These are phyloP conservation scores for Blumeriella jaapii DNA, from an alignment of 2,329 filamentous ascomycete species.

Conservation along the genomic window DNA sequence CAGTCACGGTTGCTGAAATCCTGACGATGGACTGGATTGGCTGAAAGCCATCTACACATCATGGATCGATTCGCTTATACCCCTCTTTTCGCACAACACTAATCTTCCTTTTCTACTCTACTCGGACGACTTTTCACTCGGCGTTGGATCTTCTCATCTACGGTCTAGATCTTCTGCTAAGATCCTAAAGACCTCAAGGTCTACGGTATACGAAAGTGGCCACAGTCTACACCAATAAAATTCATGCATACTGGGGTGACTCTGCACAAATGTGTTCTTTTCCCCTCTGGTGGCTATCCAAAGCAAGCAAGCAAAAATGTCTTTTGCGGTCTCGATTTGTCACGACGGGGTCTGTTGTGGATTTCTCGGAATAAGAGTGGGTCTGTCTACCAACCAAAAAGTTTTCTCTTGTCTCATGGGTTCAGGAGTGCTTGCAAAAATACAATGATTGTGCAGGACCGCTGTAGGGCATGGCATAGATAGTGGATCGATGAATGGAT, in stretches of 20 bases:
- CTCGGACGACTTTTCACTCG: constrained; percentile 21
- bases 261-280: constrained; percentile 15
- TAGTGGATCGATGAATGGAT: constrained; percentile 10
- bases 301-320: background rate
- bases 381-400: constrained; percentile 17
- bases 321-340: constrained; percentile 1
- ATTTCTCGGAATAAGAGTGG: constrained; percentile 4
- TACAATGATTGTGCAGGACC: no score
- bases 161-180: constrained; percentile 22
- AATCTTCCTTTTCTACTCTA: constrained; percentile 15
- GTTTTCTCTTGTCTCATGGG: constrained; percentile 11
- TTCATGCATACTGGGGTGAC: constrained; percentile 20
- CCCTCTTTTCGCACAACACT: constrained; percentile 2
- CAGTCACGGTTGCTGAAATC: background rate
- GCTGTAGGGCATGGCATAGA: constrained; percentile 9
- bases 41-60: constrained; percentile 1
- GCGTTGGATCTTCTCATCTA: constrained; percentile 24
- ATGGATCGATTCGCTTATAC: constrained; percentile 4
- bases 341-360: constrained; percentile 2
- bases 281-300: constrained; percentile 4
- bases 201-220: constrained; percentile 9
- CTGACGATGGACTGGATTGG: constrained; percentile 4
- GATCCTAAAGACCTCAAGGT: constrained; percentile 11
- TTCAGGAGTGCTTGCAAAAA: no score
- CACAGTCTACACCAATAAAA: constrained; percentile 13